phyloP scores from a whole-genome alignment of 768 basidiomycete species.

The Amanita thiersii region DNA sequence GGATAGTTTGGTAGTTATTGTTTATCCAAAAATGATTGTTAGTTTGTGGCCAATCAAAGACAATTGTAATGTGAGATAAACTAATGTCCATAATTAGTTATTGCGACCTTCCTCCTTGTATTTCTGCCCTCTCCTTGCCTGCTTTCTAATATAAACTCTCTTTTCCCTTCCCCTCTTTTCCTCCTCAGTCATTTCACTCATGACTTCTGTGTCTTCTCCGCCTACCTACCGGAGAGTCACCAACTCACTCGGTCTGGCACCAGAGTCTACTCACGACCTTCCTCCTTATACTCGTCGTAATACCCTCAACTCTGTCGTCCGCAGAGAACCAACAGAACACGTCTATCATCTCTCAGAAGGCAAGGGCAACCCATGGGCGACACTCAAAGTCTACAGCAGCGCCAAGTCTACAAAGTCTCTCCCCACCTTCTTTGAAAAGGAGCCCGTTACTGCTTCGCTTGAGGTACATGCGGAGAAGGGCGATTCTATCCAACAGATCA shows the following conservation, averaged over 20 bases:
- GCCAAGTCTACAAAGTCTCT: constrained; percentile 43
- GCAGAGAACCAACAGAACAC: constrained; percentile 42
- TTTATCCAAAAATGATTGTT: background rate
- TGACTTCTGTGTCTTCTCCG: constrained; percentile 29
- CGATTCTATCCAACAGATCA: constrained; percentile 43
- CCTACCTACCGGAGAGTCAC: constrained; percentile 44
- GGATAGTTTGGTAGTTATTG: too few relatives aligned
- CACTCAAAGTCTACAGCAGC: constrained; percentile 39
- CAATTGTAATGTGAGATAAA: constrained; percentile 3
- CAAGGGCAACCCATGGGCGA: constrained; percentile 34
- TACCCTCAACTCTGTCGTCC: constrained; percentile 27
- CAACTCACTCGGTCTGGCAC: constrained; percentile 41
- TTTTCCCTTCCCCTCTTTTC: background rate
- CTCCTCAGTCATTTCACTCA: constrained; percentile 9
- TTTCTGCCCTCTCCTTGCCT: constrained; percentile 11
- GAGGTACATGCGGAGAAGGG: constrained; percentile 41
- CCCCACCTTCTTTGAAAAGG: constrained; percentile 48
- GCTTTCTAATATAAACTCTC: background rate
- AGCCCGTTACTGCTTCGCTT: constrained; percentile 39
- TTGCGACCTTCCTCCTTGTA: constrained; percentile 21
- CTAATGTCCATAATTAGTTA: background rate
- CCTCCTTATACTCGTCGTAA: constrained; percentile 42
- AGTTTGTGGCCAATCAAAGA: constrained; percentile 2
- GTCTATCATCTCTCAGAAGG: constrained; percentile 32
- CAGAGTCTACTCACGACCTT: constrained; percentile 35